Percentiles rank a stretch among this genome's conserved stretches.
Evolutionary conservation across 257 asterid genomes (phyloP).

Genomic region (Thymus mandschuricus): DNA sequence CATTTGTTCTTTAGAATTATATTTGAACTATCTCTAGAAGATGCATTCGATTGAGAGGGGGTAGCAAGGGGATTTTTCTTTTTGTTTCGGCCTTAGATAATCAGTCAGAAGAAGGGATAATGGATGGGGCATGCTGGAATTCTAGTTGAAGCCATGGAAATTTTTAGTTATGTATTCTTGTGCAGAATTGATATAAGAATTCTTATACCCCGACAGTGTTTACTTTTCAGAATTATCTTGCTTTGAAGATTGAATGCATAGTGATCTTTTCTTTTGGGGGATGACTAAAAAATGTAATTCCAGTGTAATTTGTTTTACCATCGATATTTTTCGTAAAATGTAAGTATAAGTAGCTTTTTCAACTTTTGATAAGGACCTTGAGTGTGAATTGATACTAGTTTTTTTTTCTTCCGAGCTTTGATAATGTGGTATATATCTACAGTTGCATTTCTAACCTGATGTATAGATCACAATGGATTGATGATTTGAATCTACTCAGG

Average conservation of each 20-base stretch:
- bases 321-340: too few relatives aligned
- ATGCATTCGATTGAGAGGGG: neutral
- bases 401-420: too few relatives aligned
- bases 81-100: neutral
- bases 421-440: neutral
- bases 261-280: neutral
- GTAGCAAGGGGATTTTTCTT: neutral
- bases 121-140: neutral
- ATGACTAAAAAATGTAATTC: neutral
- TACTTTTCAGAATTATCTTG: neutral
- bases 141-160: neutral
- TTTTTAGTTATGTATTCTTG: neutral
- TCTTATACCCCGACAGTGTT: too few relatives aligned
- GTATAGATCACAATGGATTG: neutral
- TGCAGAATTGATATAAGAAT: neutral
- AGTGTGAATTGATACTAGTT: neutral
- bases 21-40: neutral
- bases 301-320: neutral
- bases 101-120: neutral
- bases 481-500: conserved; percentile 47
- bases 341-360: neutral
- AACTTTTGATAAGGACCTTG: neutral
- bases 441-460: neutral
- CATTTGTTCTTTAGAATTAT: neutral
- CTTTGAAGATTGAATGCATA: neutral